Evolutionary conservation across 2,329 filamentous ascomycete species (phyloP).

Genomic region (Sporothrix schenckii): DNA sequence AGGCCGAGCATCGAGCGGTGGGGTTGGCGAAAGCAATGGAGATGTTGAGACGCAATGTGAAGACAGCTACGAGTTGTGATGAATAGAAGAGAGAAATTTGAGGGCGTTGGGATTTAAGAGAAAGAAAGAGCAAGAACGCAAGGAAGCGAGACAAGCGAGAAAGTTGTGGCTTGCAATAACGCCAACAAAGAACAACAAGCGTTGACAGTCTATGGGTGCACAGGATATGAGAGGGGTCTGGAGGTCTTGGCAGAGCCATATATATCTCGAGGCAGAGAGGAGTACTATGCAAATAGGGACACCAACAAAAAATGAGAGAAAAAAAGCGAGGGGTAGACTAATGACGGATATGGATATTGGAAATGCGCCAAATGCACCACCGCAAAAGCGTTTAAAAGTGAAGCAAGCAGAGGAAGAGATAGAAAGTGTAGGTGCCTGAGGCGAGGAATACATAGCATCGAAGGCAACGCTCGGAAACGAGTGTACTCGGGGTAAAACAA

Average conservation of each 20-base stretch:
- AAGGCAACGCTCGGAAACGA: neutral
- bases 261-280: slow-evolving; percentile 9
- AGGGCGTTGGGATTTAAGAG: neutral
- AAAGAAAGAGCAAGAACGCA: neutral
- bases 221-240: slow-evolving; percentile 14
- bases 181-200: slow-evolving; percentile 9
- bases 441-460: neutral
- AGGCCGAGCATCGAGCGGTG: neutral
- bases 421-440: neutral
- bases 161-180: slow-evolving; percentile 31
- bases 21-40: neutral
- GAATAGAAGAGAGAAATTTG: slow-evolving; percentile 2
- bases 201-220: slow-evolving; percentile 28
- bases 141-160: slow-evolving; percentile 30
- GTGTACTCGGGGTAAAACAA: slow-evolving; percentile 27
- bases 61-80: neutral
- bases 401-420: neutral
- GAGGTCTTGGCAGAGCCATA: slow-evolving; percentile 23
- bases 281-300: neutral
- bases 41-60: neutral
- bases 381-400: neutral
- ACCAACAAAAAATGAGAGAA: neutral
- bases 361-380: neutral
- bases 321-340: neutral
- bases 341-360: neutral